Conservation (phyloP, 2,329 filamentous ascomycete species). For the Stagonosporopsis rhizophila region DNA sequence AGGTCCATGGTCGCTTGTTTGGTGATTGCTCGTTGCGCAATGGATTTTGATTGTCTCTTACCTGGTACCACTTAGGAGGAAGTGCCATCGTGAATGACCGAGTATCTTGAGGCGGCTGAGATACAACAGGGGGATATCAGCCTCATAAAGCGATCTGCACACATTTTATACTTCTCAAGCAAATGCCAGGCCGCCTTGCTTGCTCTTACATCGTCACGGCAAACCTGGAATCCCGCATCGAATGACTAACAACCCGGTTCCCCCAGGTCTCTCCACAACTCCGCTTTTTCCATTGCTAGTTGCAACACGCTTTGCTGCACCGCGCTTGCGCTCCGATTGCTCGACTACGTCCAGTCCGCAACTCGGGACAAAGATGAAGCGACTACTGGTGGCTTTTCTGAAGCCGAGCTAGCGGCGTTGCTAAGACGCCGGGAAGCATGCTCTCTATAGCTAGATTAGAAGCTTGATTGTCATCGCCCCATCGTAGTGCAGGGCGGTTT, state of each 20-base stretch:
- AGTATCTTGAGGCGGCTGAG: slow-evolving; percentile 10
- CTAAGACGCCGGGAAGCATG: slow-evolving; percentile 10
- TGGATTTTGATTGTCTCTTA: slow-evolving; percentile 30
- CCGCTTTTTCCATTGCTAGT: slow-evolving; percentile 10
- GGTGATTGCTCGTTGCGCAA: not conserved
- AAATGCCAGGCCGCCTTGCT: slow-evolving; percentile 8
- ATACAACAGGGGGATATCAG: slow-evolving; percentile 19
- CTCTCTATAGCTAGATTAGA: slow-evolving; percentile 6
- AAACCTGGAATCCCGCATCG: slow-evolving; percentile 8
- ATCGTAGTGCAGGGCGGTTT: slow-evolving; percentile 4
- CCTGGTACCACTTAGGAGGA: slow-evolving; percentile 65
- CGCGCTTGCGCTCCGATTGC: slow-evolving; percentile 5
- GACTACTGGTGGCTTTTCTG: slow-evolving; percentile 17
- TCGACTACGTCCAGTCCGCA: not conserved
- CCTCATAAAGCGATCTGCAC: slow-evolving; percentile 14
- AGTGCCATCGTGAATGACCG: slow-evolving; percentile 56
- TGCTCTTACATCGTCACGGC: slow-evolving; percentile 4
- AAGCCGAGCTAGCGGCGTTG: not conserved
- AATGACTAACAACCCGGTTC: slow-evolving; percentile 10
- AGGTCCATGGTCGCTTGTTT: not conserved
- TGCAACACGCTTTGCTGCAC: slow-evolving; percentile 5
- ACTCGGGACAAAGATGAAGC: slow-evolving; percentile 15
- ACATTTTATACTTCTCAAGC: slow-evolving; percentile 13
- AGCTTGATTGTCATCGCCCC: slow-evolving; percentile 5
- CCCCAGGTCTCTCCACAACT: slow-evolving; percentile 28